A percentile compares a stretch with the other conserved stretches of the same genome.
Conservation (phyloP, 805 yeast species). For the Priceomyces melissophilus region DNA sequence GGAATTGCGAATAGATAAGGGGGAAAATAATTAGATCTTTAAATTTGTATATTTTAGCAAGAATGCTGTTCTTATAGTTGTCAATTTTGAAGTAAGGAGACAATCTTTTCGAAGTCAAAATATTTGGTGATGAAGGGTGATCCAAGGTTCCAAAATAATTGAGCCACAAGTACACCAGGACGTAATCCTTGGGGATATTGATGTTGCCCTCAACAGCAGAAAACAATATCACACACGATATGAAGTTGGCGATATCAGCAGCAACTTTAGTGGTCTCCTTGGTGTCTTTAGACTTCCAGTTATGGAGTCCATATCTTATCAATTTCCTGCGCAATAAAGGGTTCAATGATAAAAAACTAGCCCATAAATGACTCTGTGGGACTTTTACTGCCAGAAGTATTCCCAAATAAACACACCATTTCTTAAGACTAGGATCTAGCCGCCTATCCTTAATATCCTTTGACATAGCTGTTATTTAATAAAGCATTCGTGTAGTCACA, state of each 20-base stretch:
- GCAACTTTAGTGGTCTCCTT: conserved; percentile 14
- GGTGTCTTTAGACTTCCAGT: neutral
- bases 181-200: conserved; percentile 36
- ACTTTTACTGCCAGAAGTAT: conserved; percentile 21
- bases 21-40: conserved; percentile 36
- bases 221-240: conserved; percentile 22
- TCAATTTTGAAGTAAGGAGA: conserved; percentile 24
- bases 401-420: conserved; percentile 27
- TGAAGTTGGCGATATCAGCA: conserved; percentile 18
- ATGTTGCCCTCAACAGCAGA: conserved; percentile 22
- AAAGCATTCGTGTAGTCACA: no score
- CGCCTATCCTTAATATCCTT: neutral
- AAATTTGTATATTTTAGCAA: conserved; percentile 20
- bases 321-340: conserved; percentile 22
- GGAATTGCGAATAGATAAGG: conserved; percentile 33
- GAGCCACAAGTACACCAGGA: conserved; percentile 30
- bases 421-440: conserved; percentile 10
- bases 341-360: conserved; percentile 31
- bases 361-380: conserved; percentile 23
- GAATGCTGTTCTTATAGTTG: conserved; percentile 14
- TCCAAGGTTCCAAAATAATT: conserved; percentile 28
- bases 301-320: neutral
- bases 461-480: neutral
- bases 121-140: conserved; percentile 29
- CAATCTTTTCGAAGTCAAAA: conserved; percentile 21